These are phyloP conservation scores for Kodamaea lidongshanica DNA, from an alignment of 805 yeast species.

Conservation along the genomic window DNA sequence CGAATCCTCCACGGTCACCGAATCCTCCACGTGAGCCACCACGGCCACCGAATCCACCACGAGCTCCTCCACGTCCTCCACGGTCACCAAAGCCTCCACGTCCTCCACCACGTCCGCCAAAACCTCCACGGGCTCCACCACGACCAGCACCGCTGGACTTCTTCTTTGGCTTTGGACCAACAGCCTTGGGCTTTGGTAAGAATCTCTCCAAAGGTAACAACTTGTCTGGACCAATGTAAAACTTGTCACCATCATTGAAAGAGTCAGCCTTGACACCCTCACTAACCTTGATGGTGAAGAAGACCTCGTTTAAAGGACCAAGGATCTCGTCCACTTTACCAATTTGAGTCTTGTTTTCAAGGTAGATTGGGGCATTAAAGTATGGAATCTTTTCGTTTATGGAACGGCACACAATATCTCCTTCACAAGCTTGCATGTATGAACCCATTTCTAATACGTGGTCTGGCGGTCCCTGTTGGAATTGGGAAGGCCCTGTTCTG, in stretches of 20 bases:
- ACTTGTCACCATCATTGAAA: slow-evolving; percentile 93
- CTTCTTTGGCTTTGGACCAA: slow-evolving; percentile 75
- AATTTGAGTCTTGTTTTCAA: slow-evolving; percentile 91
- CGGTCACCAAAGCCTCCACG: slow-evolving; percentile 21
- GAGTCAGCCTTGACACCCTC: slow-evolving; percentile 95
- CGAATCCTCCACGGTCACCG: slow-evolving; percentile 35
- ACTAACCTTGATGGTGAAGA: slow-evolving; percentile 89
- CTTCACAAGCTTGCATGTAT: slow-evolving; percentile 89
- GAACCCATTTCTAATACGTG: slow-evolving; percentile 91
- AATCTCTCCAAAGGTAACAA: slow-evolving; percentile 93
- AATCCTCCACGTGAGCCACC: slow-evolving; percentile 26
- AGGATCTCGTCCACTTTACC: slow-evolving; percentile 98
- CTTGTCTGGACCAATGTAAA: slow-evolving; percentile 92
- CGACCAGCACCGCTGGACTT: slow-evolving; percentile 56
- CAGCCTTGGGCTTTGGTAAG: slow-evolving; percentile 89
- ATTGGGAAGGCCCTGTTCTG: slow-evolving; percentile 64
- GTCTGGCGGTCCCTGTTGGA: slow-evolving; percentile 92
- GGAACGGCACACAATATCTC: slow-evolving; percentile 94
- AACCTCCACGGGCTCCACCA: slow-evolving; percentile 43
- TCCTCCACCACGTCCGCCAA: slow-evolving; percentile 32
- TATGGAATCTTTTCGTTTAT: slow-evolving; percentile 92
- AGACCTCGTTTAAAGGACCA: slow-evolving; percentile 97
- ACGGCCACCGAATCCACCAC: slow-evolving; percentile 28
- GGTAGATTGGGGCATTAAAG: slow-evolving; percentile 96
- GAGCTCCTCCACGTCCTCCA: slow-evolving; percentile 30